Percentiles rank a stretch among this genome's conserved stretches.
Evolutionary conservation across 257 asterid species (phyloP).

Genomic region (Misopates orontium): DNA sequence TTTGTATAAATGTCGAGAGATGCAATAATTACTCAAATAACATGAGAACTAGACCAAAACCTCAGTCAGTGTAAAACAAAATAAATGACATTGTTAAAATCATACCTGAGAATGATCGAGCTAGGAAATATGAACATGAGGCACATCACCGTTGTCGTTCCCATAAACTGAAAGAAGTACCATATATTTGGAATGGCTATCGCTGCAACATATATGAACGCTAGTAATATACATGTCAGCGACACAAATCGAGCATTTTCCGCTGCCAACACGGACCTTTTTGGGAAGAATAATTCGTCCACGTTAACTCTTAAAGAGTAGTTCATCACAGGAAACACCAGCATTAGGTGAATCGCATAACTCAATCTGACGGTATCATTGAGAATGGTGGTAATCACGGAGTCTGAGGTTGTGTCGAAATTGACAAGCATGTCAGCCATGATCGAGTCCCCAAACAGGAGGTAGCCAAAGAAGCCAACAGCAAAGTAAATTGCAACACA

Average conservation of each 20-base stretch:
- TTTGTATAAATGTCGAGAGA: too few species aligned
- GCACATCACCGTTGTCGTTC: constrained; percentile 88
- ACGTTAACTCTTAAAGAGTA: constrained; percentile 81
- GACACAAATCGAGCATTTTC: constrained; percentile 52
- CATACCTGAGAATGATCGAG: constrained; percentile 83
- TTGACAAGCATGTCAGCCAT: constrained; percentile 97
- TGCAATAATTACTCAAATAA: too few species aligned
- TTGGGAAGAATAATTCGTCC: constrained; percentile 78
- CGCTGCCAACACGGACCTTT: constrained; percentile 44
- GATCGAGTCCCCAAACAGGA: constrained; percentile 87
- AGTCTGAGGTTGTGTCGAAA: constrained; percentile 67
- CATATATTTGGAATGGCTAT: constrained; percentile 83
- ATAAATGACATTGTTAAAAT: neutral
- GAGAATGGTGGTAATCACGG: constrained; percentile 44
- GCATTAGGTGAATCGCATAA: constrained; percentile 93
- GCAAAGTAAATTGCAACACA: constrained; percentile 75
- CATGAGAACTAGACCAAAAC: neutral
- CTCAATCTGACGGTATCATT: constrained; percentile 74
- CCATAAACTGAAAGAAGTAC: constrained; percentile 98
- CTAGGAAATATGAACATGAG: constrained; percentile 96
- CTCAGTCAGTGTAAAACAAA: neutral
- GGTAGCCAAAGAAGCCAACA: constrained; percentile 92
- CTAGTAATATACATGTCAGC: constrained; percentile 57
- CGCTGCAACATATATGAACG: constrained; percentile 62
- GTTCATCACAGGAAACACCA: constrained; percentile 97